These are phyloP conservation scores for Endocalyx cinctus DNA, from an alignment of 2,329 filamentous ascomycete genomes.

Conservation along the genomic window DNA sequence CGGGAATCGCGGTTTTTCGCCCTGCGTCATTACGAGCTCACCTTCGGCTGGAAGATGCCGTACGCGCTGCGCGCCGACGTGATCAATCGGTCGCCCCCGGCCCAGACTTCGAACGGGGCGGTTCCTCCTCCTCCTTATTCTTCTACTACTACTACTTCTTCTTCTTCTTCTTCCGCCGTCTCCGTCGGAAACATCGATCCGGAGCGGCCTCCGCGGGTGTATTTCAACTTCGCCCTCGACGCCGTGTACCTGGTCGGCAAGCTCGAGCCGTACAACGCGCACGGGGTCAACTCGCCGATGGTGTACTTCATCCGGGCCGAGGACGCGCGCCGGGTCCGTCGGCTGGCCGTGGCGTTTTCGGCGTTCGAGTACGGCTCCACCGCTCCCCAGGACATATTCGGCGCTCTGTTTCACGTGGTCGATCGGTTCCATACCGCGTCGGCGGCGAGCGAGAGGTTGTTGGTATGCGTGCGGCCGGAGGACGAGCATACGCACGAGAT, in stretches of 20 bases:
- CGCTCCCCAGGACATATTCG: constrained; percentile 42
- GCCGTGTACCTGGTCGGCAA: constrained; percentile 44
- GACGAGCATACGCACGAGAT: constrained; percentile 30
- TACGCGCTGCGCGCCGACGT: constrained; percentile 27
- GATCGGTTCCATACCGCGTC: constrained; percentile 42
- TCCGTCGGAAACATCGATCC: too few species aligned
- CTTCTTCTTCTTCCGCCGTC: too few species aligned
- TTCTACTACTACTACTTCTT: too few species aligned
- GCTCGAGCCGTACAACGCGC: constrained; percentile 41
- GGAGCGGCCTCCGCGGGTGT: constrained; percentile 36
- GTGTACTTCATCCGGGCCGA: constrained; percentile 41
- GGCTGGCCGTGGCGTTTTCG: constrained; percentile 39
- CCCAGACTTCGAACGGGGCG: constrained; percentile 28
- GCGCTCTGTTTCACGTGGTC: constrained; percentile 42
- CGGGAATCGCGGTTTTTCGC: constrained; percentile 39
- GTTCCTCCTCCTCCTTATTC: too few species aligned
- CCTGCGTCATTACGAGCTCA: constrained; percentile 38
- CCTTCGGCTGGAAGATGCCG: constrained; percentile 44
- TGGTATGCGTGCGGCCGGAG: constrained; percentile 36
- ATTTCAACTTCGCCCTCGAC: constrained; percentile 45
- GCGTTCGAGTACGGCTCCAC: constrained; percentile 39
- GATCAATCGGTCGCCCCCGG: constrained; percentile 18
- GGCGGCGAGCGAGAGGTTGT: constrained; percentile 24
- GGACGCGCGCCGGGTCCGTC: constrained; percentile 39
- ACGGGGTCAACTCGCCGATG: constrained; percentile 44